Evolutionary conservation across 495 filamentous ascomycete genomes (phyloP).

Genomic region (Darksidea phi): DNA sequence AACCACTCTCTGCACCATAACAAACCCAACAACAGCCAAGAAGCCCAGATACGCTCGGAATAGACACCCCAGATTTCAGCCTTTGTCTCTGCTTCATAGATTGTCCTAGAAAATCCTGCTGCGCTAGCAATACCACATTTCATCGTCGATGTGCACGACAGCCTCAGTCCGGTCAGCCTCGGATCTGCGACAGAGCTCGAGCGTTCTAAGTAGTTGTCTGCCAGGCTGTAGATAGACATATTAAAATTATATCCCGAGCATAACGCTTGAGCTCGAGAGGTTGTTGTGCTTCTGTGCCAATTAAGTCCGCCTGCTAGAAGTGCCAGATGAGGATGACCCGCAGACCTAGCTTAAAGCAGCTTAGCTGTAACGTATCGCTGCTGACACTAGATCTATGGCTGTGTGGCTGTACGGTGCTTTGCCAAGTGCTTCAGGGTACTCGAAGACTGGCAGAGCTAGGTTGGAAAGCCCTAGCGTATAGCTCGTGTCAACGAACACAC

Average conservation of each 20-base stretch:
- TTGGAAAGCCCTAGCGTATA: conserved; percentile 8
- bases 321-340: too few relatives aligned
- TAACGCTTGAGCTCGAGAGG: too few relatives aligned
- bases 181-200: conserved; percentile 1
- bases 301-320: too few relatives aligned
- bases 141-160: conserved; percentile 6
- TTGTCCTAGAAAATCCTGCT: conserved; percentile 4
- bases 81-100: conserved; percentile 7
- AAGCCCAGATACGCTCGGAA: background rate
- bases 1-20: conserved; percentile 8
- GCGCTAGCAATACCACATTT: conserved; percentile 17
- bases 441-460: conserved; percentile 4
- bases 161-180: conserved; percentile 9
- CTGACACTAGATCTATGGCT: too few relatives aligned
- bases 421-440: conserved; percentile 8
- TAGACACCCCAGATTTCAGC: conserved; percentile 6
- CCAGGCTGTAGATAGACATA: conserved; percentile 8
- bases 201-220: conserved; percentile 1
- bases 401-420: conserved; percentile 5
- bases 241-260: conserved; percentile 12
- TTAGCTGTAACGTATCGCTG: too few relatives aligned
- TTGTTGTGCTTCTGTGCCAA: too few relatives aligned
- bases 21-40: background rate
- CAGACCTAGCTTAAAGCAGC: too few relatives aligned
- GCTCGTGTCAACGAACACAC: conserved; percentile 7